Base-by-base conservation (phyloP, 768 basidiomycete species). In the Pleurotus tuber-regium region DNA sequence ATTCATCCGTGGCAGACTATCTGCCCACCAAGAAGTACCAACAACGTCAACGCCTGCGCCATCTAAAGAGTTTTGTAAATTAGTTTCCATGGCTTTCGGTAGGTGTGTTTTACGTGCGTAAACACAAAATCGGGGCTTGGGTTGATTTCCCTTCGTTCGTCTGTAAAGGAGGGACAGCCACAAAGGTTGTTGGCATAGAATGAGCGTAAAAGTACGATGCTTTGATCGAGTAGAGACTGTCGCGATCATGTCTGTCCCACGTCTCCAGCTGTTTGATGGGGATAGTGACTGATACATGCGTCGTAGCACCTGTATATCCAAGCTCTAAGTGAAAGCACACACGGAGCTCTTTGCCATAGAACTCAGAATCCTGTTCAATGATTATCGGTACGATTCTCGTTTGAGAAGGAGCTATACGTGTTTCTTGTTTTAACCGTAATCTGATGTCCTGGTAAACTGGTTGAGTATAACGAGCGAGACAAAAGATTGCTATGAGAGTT, bases 1-100 rank as follows among this genome's bases (percentile, higher is more conserved):
- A 21, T 70, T 59, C 51, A 84, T 82, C 4, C 73, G 70, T 1
- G 83, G 79, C 10, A 94, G 66, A 1, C 87, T 76, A 12, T 82
- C 74, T 0, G 70, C 62, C 88, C 88, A 93, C 53, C 86, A 83
- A 0, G 73, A 57, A 23, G 70, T 62, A 4, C 59, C 54, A 31
- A 82, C 53, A 6, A 90, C 76, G 54, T 93, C 86, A 4, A 90
- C 89, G 1, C 93, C 93, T 1, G 94, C 92, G 2, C 94, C 94
- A 64, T 96, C 89, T 91, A 55, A 26, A 35, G 35, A 33, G 40
- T 3, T 52, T 18, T 54, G 30, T n/a, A 12, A 42, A 29, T 18
- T 35, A 49, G 25, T 54, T 7, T 40, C 43, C 23, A 2, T 9
- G 9, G 53, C 51, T 36, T 21, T 43, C 28, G 26, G 19, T 36